These are phyloP conservation scores for Zizania palustris DNA, from an alignment of 202 grass and related monocot genomes.

Conservation along the genomic window DNA sequence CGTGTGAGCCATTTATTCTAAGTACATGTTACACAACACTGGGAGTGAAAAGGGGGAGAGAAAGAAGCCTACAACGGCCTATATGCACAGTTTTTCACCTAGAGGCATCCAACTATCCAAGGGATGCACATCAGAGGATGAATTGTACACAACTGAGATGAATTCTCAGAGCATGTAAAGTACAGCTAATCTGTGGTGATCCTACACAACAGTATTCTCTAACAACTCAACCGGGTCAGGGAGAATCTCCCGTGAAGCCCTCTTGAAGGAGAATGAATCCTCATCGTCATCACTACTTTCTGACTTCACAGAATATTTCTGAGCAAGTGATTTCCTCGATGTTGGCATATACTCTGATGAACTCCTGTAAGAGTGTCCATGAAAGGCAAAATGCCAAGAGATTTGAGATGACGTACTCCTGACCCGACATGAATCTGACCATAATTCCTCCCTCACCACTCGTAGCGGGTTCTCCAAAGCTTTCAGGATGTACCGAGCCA, in stretches of 20 bases:
- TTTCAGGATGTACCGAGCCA: conserved; percentile 73
- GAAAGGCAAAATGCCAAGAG: conserved; percentile 69
- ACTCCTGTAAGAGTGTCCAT: conserved; percentile 48
- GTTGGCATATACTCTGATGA: conserved; percentile 47
- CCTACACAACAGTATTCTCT: conserved; percentile 43
- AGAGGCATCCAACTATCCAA: conserved; percentile 13
- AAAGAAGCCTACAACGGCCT: conserved; percentile 35
- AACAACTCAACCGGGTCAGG: conserved; percentile 53
- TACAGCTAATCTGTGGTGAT: conserved; percentile 38
- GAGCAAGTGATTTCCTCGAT: conserved; percentile 30
- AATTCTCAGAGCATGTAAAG: conserved; percentile 2
- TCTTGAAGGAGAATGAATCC: conserved; percentile 59
- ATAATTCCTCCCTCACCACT: conserved; percentile 73
- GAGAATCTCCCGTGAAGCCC: conserved; percentile 58
- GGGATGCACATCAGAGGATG: conserved; percentile 37
- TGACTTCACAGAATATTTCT: conserved; percentile 41
- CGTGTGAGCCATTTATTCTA: conserved; percentile 35
- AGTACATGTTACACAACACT: conserved; percentile 21
- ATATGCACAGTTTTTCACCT: conserved; percentile 46
- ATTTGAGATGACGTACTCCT: conserved; percentile 58
- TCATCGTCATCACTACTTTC: conserved; percentile 46
- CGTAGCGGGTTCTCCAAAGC: conserved; percentile 76
- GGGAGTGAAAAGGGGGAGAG: background rate
- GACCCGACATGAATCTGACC: conserved; percentile 46
- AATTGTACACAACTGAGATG: conserved; percentile 29